Conservation (phyloP, 495 filamentous ascomycete species). For the Penicillium herquei region DNA sequence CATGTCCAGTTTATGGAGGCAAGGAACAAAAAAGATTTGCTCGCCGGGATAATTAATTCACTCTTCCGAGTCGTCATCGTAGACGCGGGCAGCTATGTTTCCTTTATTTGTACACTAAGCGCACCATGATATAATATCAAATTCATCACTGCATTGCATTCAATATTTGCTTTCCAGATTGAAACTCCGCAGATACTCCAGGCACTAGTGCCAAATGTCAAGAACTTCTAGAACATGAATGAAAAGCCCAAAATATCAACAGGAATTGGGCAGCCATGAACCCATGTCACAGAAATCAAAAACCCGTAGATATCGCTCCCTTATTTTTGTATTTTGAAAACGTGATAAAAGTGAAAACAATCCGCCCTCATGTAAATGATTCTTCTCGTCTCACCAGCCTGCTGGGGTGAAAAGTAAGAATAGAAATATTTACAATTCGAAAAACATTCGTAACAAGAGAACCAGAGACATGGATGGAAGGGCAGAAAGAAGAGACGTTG, state of each 20-base stretch:
- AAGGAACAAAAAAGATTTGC: constrained; percentile 14
- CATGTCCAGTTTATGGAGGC: constrained; percentile 17
- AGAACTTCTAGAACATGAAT: not conserved
- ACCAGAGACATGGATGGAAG: not conserved
- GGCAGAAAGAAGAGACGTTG: not conserved
- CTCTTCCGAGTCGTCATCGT: too few species aligned
- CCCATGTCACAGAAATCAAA: not conserved
- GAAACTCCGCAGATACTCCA: not conserved
- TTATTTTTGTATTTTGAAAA: not conserved
- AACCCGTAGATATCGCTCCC: not conserved
- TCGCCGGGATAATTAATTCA: not conserved
- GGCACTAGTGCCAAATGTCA: not conserved
- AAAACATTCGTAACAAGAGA: not conserved
- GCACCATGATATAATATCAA: not conserved
- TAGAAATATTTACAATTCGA: constrained; percentile 11
- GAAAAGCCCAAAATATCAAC: not conserved
- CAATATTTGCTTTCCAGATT: not conserved
- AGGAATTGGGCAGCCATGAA: not conserved
- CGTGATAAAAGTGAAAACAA: not conserved
- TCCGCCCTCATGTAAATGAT: not conserved
- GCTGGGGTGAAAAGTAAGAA: constrained; percentile 15
- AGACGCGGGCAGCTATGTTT: not conserved
- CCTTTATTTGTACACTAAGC: constrained; percentile 1
- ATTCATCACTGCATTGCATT: not conserved
- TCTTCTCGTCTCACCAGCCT: constrained; percentile 17